phyloP scores from a whole-genome alignment of 768 basidiomycete species.

The Candolleomyces eurysporus region DNA sequence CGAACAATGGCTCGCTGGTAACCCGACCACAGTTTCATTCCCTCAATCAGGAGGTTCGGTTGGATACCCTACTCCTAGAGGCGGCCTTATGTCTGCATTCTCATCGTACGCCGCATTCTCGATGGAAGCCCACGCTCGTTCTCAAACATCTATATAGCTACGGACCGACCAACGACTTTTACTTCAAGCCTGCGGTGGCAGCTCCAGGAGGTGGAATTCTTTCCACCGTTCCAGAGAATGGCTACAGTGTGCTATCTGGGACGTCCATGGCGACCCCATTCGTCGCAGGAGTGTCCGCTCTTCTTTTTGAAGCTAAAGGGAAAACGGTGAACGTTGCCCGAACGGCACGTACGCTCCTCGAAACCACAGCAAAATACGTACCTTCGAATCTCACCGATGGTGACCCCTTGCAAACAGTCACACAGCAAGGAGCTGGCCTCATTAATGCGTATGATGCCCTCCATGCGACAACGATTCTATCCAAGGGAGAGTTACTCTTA shows the following conservation, averaged over 20 bases:
- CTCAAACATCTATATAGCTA: constrained; percentile 27
- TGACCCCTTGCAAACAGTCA: constrained; percentile 48
- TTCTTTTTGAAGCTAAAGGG: constrained; percentile 37
- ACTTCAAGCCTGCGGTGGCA: constrained; percentile 48
- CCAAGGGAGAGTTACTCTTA: constrained; percentile 55
- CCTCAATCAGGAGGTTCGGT: constrained; percentile 41
- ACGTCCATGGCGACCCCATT: constrained; percentile 42
- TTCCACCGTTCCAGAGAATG: constrained; percentile 37
- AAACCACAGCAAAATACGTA: constrained; percentile 46
- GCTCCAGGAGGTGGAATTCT: constrained; percentile 51
- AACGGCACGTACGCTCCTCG: constrained; percentile 38
- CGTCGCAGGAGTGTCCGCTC: constrained; percentile 39
- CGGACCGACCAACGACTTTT: constrained; percentile 59
- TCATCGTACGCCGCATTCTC: constrained; percentile 25
- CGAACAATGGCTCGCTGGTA: constrained; percentile 44
- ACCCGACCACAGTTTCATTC: constrained; percentile 40
- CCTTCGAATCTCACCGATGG: constrained; percentile 45
- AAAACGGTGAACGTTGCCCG: constrained; percentile 22
- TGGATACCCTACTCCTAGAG: constrained; percentile 46
- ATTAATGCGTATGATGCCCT: constrained; percentile 60
- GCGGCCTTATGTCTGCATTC: constrained; percentile 56
- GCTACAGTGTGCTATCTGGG: constrained; percentile 38
- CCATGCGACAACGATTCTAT: constrained; percentile 47
- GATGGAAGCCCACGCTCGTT: background rate
- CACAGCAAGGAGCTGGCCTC: constrained; percentile 55